Conservation (phyloP, 2,329 filamentous ascomycete species). For the Fonsecaea pugnacius region DNA sequence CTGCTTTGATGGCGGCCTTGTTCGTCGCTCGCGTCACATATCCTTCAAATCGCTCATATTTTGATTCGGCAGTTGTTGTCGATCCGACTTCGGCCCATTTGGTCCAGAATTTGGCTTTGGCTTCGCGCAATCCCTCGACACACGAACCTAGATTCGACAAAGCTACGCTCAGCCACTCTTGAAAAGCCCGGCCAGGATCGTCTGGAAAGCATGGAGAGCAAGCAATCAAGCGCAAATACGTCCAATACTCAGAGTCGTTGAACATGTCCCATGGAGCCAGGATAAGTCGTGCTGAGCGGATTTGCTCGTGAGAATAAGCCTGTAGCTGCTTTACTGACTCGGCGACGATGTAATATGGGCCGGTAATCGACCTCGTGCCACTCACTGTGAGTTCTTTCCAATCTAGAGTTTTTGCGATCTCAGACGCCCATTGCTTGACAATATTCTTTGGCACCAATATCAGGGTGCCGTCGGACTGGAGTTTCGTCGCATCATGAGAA, state of each 20-base stretch:
- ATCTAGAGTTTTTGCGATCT: conserved; percentile 53
- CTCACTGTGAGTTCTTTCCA: background rate
- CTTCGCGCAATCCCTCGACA: background rate
- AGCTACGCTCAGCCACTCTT: conserved; percentile 59
- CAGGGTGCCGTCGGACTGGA: conserved; percentile 59
- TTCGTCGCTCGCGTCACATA: conserved; percentile 10
- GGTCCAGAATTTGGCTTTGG: conserved; percentile 21
- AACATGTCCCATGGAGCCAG: conserved; percentile 60
- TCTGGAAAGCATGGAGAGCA: conserved; percentile 50
- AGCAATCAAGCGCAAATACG: conserved; percentile 55
- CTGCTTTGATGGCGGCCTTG: background rate
- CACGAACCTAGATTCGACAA: conserved; percentile 43
- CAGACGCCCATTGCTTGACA: conserved; percentile 61
- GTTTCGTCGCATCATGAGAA: background rate
- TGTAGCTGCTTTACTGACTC: conserved; percentile 46
- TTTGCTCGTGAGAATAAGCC: conserved; percentile 48
- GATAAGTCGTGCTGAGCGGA: conserved; percentile 59
- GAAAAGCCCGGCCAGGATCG: conserved; percentile 54
- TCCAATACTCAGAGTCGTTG: conserved; percentile 53
- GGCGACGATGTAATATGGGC: conserved; percentile 52
- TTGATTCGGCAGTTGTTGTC: background rate
- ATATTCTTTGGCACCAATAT: conserved; percentile 63
- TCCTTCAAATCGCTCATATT: conserved; percentile 24
- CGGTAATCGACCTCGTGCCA: background rate
- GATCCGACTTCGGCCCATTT: conserved; percentile 23